A percentile compares a stretch with the other conserved stretches of the same genome.
phyloP scores from a whole-genome alignment of 306 rosid genomes.

The Fragaria nilgerrensis region DNA sequence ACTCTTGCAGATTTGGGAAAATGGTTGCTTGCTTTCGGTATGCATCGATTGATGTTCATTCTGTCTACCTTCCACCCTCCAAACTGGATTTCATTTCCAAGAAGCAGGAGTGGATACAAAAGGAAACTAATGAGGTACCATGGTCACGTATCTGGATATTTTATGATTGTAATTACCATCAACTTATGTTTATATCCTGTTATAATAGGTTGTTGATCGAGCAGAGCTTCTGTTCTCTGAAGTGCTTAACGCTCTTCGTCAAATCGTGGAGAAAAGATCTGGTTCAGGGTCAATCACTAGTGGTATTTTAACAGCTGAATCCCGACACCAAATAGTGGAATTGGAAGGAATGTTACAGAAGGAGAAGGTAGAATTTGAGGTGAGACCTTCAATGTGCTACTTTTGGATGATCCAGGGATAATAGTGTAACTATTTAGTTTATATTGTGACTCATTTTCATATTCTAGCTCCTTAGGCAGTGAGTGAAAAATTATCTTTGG shows the following conservation, averaged over 20 bases:
- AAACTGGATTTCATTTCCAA: slow-evolving; percentile 56
- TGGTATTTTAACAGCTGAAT: slow-evolving; percentile 50
- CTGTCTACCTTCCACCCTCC: slow-evolving; percentile 85
- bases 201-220: slow-evolving; percentile 64
- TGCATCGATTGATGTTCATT: slow-evolving; percentile 83
- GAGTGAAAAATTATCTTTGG: neutral
- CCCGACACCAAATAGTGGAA: slow-evolving; percentile 56
- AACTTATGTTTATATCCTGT: slow-evolving; percentile 21
- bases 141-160: slow-evolving; percentile 30
- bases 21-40: slow-evolving; percentile 99
- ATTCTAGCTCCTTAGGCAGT: neutral
- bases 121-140: slow-evolving; percentile 73
- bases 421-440: neutral
- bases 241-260: slow-evolving; percentile 68
- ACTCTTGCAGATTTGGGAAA: slow-evolving; percentile 70
- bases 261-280: slow-evolving; percentile 59
- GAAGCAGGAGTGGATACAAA: slow-evolving; percentile 80
- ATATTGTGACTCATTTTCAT: neutral
- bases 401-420: slow-evolving; percentile 5
- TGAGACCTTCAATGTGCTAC: slow-evolving; percentile 33
- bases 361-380: slow-evolving; percentile 93
- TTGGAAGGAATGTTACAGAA: slow-evolving; percentile 69
- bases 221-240: slow-evolving; percentile 80
- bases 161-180: neutral
- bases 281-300: slow-evolving; percentile 23